phyloP scores from a whole-genome alignment of 805 yeast genomes.

The Komagataella phaffii region DNA sequence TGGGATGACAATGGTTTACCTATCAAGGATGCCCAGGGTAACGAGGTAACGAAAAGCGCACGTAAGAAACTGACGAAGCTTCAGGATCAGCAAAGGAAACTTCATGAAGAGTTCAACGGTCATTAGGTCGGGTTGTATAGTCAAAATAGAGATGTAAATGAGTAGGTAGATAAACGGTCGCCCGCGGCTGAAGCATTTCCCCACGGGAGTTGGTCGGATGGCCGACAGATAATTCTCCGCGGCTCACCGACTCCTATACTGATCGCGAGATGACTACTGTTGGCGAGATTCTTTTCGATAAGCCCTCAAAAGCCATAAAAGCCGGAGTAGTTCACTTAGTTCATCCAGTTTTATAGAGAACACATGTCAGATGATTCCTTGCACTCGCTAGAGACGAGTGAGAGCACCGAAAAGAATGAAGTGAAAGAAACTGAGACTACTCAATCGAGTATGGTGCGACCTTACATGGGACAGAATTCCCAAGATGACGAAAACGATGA shows the following conservation, averaged over 20 bases:
- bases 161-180: neutral
- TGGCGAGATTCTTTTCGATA: too few species aligned
- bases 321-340: too few species aligned
- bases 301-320: too few species aligned
- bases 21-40: constrained; percentile 60
- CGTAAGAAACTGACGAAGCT: constrained; percentile 71
- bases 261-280: too few species aligned
- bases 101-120: constrained; percentile 50
- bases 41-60: constrained; percentile 75
- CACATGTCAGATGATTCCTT: neutral
- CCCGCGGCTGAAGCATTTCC: neutral
- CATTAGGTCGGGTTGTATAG: neutral
- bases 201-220: neutral
- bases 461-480: neutral
- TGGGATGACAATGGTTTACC: constrained; percentile 89
- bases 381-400: neutral
- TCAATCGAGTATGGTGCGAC: neutral
- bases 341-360: too few species aligned
- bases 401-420: neutral
- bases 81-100: constrained; percentile 69
- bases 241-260: too few species aligned
- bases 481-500: neutral
- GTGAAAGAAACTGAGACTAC: neutral
- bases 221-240: neutral
- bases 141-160: too few species aligned